Evolutionary conservation across 306 rosid genomes (phyloP), one percentile per base, ranked within the genome.

Genomic region (Astragalus glycyphyllos): DNA sequence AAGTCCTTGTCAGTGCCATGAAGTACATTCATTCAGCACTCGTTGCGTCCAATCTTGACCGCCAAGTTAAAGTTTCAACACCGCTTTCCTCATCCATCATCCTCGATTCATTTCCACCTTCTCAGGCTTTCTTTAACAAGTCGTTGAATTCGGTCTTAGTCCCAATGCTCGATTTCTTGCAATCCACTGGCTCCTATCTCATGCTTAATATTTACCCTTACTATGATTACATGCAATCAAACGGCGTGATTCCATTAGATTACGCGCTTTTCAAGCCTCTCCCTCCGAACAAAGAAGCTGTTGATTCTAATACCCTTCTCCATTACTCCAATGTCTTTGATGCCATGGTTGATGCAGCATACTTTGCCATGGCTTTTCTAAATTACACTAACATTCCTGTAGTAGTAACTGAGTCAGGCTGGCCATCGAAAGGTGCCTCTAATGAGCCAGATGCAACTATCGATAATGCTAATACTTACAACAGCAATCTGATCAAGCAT

Each of bases 71-170:
- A 85, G 87, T 90, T 35, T 88, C 97, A 1, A 86, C 95, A 1
- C 91, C 97, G 6, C 85, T 88, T 71, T 74, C 97, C 8, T 90
- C 97, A 65, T 84, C 87, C 3, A 75, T 88, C 46, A 90, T 90
- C 80, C 95, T 90, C 3, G 97, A 90, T 64, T 90, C 97, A 1
- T 90, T 90, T 70, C 97, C 97, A 0, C 97, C 97, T 65, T 90
- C 94, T 13, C 97, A 90, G 77, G 97, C 97, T 35, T 90, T 90
- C 82, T 90, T 90, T 48, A 90, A 90, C 71, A 83, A 80, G 11
- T 81, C 97, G 0, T 74, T 79, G 77, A 73, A 88, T 79, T 74
- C 88, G 0, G 89, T 90, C 74, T 44, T 90, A 69, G 87, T 90
- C 48, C 97, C 97, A 3, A 65, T 90, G 73, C 91, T 90, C 13